A percentile compares a stretch with the other conserved stretches of the same genome.
Conservation (phyloP, 208 protist genomes). For the Crithidia thermophila region DNA sequence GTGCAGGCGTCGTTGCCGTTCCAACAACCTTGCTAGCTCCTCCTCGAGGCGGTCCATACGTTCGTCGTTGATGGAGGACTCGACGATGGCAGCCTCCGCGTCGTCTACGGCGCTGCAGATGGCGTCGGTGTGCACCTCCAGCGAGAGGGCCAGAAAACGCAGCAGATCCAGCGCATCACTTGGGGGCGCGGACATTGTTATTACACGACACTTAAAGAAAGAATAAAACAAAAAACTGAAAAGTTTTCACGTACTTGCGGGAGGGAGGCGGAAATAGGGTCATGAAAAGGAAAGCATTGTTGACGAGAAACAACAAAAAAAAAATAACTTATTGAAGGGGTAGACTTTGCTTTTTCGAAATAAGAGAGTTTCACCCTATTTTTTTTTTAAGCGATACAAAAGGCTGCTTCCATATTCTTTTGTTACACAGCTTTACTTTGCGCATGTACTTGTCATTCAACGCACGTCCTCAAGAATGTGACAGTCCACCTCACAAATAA, state of each 20-base stretch:
- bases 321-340: too few relatives aligned
- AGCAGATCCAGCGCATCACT: conserved; percentile 51
- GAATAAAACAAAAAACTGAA: not conserved
- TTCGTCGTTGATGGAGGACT: conserved; percentile 61
- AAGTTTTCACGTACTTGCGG: too few relatives aligned
- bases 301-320: not conserved
- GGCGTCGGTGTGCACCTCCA: conserved; percentile 76
- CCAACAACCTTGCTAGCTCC: conserved; percentile 42
- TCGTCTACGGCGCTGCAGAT: conserved; percentile 65
- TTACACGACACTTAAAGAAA: not conserved
- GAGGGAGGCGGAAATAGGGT: too few relatives aligned
- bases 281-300: too few relatives aligned
- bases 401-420: too few relatives aligned
- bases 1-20: conserved; percentile 54
- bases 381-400: not conserved
- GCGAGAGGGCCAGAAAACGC: conserved; percentile 66
- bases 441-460: too few relatives aligned
- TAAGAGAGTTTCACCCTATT: not conserved
- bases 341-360: too few relatives aligned
- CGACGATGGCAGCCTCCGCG: conserved; percentile 41
- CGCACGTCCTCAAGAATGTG: too few relatives aligned
- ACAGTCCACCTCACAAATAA: too few relatives aligned
- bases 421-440: too few relatives aligned
- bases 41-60: conserved; percentile 47
- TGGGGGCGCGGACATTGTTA: not conserved